A percentile compares a stretch with the other conserved stretches of the same genome.
Evolutionary conservation across 371 early-diverging fungal species (phyloP).

Genomic region (Mucor irregularis): DNA sequence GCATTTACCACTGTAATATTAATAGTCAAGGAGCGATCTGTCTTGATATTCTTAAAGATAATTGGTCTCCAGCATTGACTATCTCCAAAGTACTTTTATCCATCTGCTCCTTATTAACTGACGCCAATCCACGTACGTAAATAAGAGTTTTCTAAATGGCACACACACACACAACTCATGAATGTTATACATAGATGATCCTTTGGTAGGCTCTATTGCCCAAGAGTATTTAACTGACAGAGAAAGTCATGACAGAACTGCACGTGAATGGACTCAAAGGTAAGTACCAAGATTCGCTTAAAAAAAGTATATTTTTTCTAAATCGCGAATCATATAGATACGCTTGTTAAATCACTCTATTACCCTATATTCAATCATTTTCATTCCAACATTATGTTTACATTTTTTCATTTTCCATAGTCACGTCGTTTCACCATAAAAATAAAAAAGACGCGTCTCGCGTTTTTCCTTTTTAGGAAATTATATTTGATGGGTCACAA

Average conservation of each 20-base stretch:
- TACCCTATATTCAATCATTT: too few relatives aligned
- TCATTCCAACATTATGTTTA: too few relatives aligned
- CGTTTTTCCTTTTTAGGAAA: too few relatives aligned
- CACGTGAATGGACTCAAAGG: slow-evolving; percentile 81
- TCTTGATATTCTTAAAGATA: slow-evolving; percentile 95
- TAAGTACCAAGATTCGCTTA: too few relatives aligned
- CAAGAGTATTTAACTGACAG: slow-evolving; percentile 83
- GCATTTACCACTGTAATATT: slow-evolving; percentile 99
- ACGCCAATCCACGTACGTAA: slow-evolving; percentile 89
- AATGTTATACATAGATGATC: slow-evolving; percentile 65
- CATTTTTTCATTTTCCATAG: too few relatives aligned
- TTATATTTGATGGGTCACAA: too few relatives aligned
- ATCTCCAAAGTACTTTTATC: slow-evolving; percentile 95
- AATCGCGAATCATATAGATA: too few relatives aligned
- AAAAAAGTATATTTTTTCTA: too few relatives aligned
- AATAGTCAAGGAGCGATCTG: slow-evolving; percentile 98
- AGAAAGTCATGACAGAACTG: slow-evolving; percentile 85
- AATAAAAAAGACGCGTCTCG: too few relatives aligned
- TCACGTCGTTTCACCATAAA: too few relatives aligned
- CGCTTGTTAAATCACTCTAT: too few relatives aligned
- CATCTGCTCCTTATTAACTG: slow-evolving; percentile 97
- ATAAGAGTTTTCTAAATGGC: background rate
- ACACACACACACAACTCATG: background rate
- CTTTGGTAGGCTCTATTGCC: slow-evolving; percentile 89
- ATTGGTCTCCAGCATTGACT: slow-evolving; percentile 99